These are phyloP conservation scores for Leishmania tropica DNA, from an alignment of 208 protist genomes.

Conservation along the genomic window DNA sequence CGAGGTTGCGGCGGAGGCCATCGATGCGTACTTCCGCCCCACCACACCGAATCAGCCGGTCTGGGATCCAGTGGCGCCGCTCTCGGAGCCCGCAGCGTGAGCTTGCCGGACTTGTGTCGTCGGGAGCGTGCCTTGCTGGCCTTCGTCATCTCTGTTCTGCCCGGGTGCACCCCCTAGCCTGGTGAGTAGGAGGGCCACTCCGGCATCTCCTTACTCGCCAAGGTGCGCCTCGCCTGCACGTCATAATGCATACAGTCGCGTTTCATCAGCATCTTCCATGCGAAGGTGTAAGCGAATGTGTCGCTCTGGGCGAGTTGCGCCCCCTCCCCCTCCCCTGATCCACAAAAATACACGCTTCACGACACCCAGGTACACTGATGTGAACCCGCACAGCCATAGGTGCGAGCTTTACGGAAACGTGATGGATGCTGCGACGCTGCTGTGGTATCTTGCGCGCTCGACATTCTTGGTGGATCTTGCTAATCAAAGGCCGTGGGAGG, in stretches of 20 bases:
- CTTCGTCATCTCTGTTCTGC: background rate
- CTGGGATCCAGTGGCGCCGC: slow-evolving; percentile 51
- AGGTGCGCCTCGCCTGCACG: background rate
- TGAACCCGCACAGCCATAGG: background rate
- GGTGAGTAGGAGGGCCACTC: background rate
- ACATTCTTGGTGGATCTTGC: background rate
- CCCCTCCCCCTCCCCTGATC: background rate
- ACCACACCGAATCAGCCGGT: slow-evolving; percentile 24
- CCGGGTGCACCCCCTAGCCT: background rate
- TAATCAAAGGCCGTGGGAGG: background rate
- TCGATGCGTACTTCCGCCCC: slow-evolving; percentile 41
- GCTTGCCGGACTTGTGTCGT: background rate
- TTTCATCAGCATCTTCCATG: background rate
- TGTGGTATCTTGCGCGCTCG: background rate
- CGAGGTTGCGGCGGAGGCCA: slow-evolving; percentile 44
- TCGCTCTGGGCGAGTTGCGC: background rate
- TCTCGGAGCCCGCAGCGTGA: slow-evolving; percentile 11
- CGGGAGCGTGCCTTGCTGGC: background rate
- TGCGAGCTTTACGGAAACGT: background rate
- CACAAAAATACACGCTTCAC: background rate
- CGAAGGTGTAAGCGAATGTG: background rate
- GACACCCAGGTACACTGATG: background rate
- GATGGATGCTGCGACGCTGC: background rate
- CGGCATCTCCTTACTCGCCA: background rate
- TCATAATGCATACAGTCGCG: background rate